These are phyloP conservation scores for Cyclocybe aegerita DNA, from an alignment of 768 basidiomycete species.

Conservation along the genomic window DNA sequence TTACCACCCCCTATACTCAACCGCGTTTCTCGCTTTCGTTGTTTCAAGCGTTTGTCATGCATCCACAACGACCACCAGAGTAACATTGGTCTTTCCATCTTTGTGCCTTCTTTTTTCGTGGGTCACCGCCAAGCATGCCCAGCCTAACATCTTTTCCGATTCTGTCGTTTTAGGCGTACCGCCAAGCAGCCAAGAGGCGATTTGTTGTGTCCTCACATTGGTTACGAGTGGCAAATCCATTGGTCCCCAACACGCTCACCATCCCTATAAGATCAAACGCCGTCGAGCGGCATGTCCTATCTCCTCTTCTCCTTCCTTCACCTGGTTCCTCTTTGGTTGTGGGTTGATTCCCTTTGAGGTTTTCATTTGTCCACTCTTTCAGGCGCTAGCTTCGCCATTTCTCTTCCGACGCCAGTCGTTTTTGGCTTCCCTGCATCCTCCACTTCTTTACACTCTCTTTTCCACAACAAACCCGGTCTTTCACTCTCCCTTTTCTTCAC, in stretches of 20 bases:
- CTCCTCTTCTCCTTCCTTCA: constrained; percentile 4
- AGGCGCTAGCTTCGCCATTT: constrained; percentile 17
- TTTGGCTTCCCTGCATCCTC: neutral
- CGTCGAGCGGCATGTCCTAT: neutral
- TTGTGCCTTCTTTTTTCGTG: neutral
- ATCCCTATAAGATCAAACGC: neutral
- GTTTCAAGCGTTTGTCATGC: too few species aligned
- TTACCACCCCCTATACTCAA: too few species aligned
- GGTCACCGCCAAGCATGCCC: constrained; percentile 7
- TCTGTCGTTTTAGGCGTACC: neutral
- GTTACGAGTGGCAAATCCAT: neutral
- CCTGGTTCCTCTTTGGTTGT: constrained; percentile 3
- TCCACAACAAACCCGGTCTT: neutral
- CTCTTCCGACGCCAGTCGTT: constrained; percentile 9
- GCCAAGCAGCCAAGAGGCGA: constrained; percentile 1
- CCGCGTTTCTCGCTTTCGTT: too few species aligned
- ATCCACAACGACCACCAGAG: too few species aligned
- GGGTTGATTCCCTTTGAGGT: constrained; percentile 11
- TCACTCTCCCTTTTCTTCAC: neutral
- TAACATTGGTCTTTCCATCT: too few species aligned
- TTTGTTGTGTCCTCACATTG: neutral
- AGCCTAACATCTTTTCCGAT: neutral
- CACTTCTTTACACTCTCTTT: neutral
- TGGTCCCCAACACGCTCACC: too few species aligned
- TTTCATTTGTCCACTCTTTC: constrained; percentile 4